Evolutionary conservation across 768 basidiomycete species (phyloP).

Genomic region (Lactarius akahatsu): DNA sequence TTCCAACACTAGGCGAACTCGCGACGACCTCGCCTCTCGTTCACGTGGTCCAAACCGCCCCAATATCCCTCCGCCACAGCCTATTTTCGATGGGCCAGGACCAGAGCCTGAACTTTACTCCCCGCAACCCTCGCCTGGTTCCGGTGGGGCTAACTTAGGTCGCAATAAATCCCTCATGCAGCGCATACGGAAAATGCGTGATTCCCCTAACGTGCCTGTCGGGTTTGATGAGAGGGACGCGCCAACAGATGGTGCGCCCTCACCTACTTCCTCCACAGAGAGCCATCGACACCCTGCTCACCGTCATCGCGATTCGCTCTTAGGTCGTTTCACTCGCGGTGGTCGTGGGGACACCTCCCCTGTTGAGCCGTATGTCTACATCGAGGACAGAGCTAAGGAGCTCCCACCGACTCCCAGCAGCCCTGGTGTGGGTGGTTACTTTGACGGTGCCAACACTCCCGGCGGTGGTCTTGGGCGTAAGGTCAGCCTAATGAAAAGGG

Average conservation of each 20-base stretch:
- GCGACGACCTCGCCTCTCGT: constrained; percentile 43
- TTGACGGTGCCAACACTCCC: constrained; percentile 11
- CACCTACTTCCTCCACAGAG: constrained; percentile 45
- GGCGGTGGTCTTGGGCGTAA: constrained; percentile 26
- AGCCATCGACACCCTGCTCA: constrained; percentile 57
- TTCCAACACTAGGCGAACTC: constrained; percentile 38
- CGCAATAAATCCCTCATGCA: constrained; percentile 85
- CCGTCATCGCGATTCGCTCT: constrained; percentile 69
- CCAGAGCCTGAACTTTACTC: constrained; percentile 39
- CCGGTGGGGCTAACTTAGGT: constrained; percentile 50
- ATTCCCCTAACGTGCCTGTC: constrained; percentile 81
- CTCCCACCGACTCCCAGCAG: constrained; percentile 45
- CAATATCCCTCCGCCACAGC: constrained; percentile 74
- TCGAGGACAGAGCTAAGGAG: constrained; percentile 62
- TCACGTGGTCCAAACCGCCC: constrained; percentile 45
- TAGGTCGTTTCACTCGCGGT: constrained; percentile 65
- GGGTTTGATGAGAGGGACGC: constrained; percentile 40
- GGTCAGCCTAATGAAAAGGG: constrained; percentile 28
- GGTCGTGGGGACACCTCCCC: constrained; percentile 40
- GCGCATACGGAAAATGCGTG: constrained; percentile 85
- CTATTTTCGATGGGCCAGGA: constrained; percentile 51
- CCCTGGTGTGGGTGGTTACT: constrained; percentile 18
- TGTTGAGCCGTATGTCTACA: constrained; percentile 64
- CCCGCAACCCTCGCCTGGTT: constrained; percentile 41
- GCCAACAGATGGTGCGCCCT: constrained; percentile 41